A percentile compares a stretch with the other conserved stretches of the same genome.
phyloP scores from a whole-genome alignment of 345 rosid species.

The Pseudoturritis turrita region DNA sequence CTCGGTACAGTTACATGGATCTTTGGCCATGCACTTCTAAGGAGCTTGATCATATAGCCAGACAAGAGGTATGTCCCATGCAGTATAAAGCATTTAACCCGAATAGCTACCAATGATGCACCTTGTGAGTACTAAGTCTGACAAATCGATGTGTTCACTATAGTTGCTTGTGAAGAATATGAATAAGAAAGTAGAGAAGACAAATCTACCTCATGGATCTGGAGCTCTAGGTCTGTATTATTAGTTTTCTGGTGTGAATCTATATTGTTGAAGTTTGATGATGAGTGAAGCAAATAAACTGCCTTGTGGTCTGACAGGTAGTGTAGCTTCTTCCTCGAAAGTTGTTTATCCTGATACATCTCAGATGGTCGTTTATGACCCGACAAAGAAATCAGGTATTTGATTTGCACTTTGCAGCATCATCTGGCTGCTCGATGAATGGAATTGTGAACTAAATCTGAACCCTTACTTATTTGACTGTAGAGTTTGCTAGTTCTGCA shows the following conservation, averaged over 20 bases:
- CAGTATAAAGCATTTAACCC: not conserved
- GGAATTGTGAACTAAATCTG: not conserved
- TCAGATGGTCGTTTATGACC: slow-evolving; percentile 66
- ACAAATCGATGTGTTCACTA: slow-evolving; percentile 2
- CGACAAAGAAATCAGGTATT: slow-evolving; percentile 69
- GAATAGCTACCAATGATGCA: slow-evolving; percentile 1
- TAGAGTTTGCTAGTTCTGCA: slow-evolving; percentile 39
- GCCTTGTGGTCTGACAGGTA: slow-evolving; percentile 34
- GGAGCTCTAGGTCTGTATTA: slow-evolving; percentile 41
- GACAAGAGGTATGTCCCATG: slow-evolving; percentile 71
- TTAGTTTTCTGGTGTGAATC: not conserved
- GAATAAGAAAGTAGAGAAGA: slow-evolving; percentile 67
- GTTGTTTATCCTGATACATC: slow-evolving; percentile 64
- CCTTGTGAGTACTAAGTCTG: not conserved
- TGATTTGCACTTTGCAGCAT: slow-evolving; percentile 5
- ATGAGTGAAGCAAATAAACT: slow-evolving; percentile 30
- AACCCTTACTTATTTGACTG: slow-evolving; percentile 13
- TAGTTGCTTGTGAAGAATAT: slow-evolving; percentile 75
- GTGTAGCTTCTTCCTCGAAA: slow-evolving; percentile 43
- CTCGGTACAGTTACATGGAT: slow-evolving; percentile 92
- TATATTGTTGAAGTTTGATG: slow-evolving; percentile 3
- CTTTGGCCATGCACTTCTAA: slow-evolving; percentile 85
- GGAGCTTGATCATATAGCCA: slow-evolving; percentile 80
- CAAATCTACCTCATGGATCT: slow-evolving; percentile 42
- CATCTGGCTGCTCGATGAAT: not conserved